Evolutionary conservation across 140 eudicot genomes (phyloP).

Genomic region (Anethum foeniculum): DNA sequence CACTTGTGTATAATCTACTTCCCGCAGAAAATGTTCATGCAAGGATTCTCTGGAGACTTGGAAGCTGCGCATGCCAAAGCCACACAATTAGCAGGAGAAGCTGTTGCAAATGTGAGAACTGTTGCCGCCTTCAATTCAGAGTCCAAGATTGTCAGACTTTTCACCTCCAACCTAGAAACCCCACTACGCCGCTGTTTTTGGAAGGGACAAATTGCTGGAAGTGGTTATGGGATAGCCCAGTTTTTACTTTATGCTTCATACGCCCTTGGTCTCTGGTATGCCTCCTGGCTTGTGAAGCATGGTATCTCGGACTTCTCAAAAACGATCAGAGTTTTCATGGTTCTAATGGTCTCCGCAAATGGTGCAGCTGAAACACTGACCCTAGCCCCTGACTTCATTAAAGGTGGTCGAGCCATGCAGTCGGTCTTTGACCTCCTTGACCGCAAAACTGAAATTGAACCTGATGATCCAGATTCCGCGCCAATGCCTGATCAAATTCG

Average conservation of each 20-base stretch:
- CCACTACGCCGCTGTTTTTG: slow-evolving; percentile 80
- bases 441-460: slow-evolving; percentile 84
- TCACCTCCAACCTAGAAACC: slow-evolving; percentile 48
- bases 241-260: slow-evolving; percentile 84
- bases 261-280: slow-evolving; percentile 91
- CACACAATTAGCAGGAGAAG: slow-evolving; percentile 93
- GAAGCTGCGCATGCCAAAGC: slow-evolving; percentile 91
- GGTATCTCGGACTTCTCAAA: slow-evolving; percentile 92
- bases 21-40: slow-evolving; percentile 89
- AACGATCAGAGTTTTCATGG: slow-evolving; percentile 87
- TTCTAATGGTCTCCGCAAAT: slow-evolving; percentile 53
- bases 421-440: slow-evolving; percentile 85
- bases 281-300: slow-evolving; percentile 95
- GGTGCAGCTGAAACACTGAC: slow-evolving; percentile 94
- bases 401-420: slow-evolving; percentile 90
- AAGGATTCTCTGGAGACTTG: slow-evolving; percentile 89
- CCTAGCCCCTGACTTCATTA: slow-evolving; percentile 89
- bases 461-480: slow-evolving; percentile 62
- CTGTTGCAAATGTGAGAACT: slow-evolving; percentile 81
- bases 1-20: not conserved
- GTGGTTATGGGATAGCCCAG: slow-evolving; percentile 83
- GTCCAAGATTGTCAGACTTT: slow-evolving; percentile 57
- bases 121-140: slow-evolving; percentile 94
- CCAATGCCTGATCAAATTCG: slow-evolving; percentile 81
- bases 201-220: slow-evolving; percentile 96